Conservation (phyloP, 441 rosid species). For the Arabidopsis hybrid region DNA sequence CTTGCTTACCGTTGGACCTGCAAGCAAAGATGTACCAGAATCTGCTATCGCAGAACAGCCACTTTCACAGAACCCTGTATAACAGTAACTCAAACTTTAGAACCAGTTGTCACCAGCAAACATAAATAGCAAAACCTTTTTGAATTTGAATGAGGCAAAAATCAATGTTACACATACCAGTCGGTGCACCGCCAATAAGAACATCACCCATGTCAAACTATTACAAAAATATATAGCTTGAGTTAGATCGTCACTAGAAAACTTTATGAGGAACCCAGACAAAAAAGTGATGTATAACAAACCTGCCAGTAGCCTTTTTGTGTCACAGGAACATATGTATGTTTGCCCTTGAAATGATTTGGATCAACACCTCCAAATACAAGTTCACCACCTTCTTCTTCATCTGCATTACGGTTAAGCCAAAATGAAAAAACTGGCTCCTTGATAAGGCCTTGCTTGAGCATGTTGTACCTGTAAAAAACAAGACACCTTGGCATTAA, state of each 20-base stretch:
- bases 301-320: constrained; percentile 84
- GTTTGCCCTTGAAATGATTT: constrained; percentile 63
- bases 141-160: not conserved
- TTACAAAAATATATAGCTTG: not conserved
- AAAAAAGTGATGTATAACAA: constrained; percentile 37
- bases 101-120: constrained; percentile 2
- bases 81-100: constrained; percentile 32
- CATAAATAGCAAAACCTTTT: not conserved
- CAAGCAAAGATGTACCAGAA: constrained; percentile 78
- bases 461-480: constrained; percentile 64
- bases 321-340: constrained; percentile 71
- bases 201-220: constrained; percentile 81
- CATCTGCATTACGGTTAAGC: constrained; percentile 66
- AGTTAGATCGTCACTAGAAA: constrained; percentile 11
- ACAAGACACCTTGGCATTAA: constrained; percentile 9
- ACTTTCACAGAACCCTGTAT: constrained; percentile 60
- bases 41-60: constrained; percentile 82
- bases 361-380: constrained; percentile 83
- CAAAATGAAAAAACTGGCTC: constrained; percentile 80
- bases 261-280: constrained; percentile 14
- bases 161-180: constrained; percentile 52
- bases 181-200: constrained; percentile 61
- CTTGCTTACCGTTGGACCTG: constrained; percentile 64
- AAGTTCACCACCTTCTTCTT: constrained; percentile 71
- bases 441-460: constrained; percentile 65